Base-by-base conservation (phyloP, 2,329 filamentous ascomycete species). In the Neurospora sp. region DNA sequence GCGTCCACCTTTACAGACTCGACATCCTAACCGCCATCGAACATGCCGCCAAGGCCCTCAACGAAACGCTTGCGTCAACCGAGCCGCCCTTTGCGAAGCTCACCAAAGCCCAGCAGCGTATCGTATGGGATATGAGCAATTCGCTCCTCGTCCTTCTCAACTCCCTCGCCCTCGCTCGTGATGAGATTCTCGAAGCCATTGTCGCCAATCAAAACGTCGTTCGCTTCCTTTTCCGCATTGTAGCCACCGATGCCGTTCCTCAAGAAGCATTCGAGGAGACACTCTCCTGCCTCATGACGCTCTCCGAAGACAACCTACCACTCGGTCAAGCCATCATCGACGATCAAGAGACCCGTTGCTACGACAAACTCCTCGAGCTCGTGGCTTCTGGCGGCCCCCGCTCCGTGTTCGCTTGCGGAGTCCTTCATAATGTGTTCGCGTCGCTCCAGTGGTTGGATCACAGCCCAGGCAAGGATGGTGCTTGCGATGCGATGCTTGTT, bases 341-440 rank as follows among this genome's bases (percentile, higher is more conserved):
- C n/a, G 82, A 86, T 70, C 80, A 81, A 66, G 78, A 81, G 68
- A 79, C 80, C 23, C 79, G 78, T 28, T 84, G 83, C 75, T 85
- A 88, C 71, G 82, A 84, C 17, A 78, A 81, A 4, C 80, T 91
- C 38, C 76, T 84, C 38, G 76, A 81, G 23, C 78, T 89, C 66
- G 84, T 83, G 71, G 80, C 83, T 23, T 77, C 81, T 28, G n/a
- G 80, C 79, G 84, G 80, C 38, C 79, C 84, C 19, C 83, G 83
- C 70, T 84, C 84, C 1, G 83, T 89, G 40, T 79, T 89, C 9
- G 84, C 87, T 8, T 90, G 87, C 68, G 86, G 86, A 15, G 82
- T 89, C 28, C 81, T 91, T 13, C 89, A 91, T 77, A 90, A 90
- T 72, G 78, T 90, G 42, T 90, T 88, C 76, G 78, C 83, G 7